Evolutionary conservation across 495 filamentous ascomycete genomes (phyloP).

Genomic region (Penicillium canariense): DNA sequence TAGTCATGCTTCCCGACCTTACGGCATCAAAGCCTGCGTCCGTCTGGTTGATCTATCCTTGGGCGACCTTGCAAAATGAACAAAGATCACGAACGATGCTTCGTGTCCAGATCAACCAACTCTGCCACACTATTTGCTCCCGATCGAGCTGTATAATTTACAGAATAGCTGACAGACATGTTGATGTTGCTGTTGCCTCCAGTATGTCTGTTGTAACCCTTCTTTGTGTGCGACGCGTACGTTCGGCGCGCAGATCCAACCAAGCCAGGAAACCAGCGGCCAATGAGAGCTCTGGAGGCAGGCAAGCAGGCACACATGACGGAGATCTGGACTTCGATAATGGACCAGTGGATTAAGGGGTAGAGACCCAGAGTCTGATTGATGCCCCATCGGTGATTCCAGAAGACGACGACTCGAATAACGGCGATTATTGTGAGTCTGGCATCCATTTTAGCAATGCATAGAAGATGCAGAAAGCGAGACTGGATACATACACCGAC

Average conservation of each 20-base stretch:
- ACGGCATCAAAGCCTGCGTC: not conserved
- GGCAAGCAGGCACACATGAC: slow-evolving; percentile 34
- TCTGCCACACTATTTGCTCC: slow-evolving; percentile 11
- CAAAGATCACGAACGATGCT: not conserved
- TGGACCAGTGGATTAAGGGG: slow-evolving; percentile 31
- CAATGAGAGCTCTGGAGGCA: slow-evolving; percentile 17
- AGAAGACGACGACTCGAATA: slow-evolving; percentile 32
- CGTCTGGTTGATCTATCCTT: too few relatives aligned
- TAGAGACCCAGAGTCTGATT: slow-evolving; percentile 30
- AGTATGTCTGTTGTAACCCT: not conserved
- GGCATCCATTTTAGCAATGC: not conserved
- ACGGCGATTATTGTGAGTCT: slow-evolving; percentile 24
- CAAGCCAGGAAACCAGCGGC: slow-evolving; percentile 8
- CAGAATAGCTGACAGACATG: slow-evolving; percentile 21
- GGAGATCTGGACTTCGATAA: slow-evolving; percentile 33
- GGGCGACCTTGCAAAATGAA: not conserved
- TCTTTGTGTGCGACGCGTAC: slow-evolving; percentile 1
- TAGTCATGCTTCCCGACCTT: too few relatives aligned
- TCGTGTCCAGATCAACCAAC: slow-evolving; percentile 12
- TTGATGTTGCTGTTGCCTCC: slow-evolving; percentile 13
- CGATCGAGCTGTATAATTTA: slow-evolving; percentile 11
- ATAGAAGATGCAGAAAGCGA: not conserved
- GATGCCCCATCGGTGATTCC: slow-evolving; percentile 21
- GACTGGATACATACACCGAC: slow-evolving; percentile 22
- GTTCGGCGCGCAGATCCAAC: slow-evolving; percentile 11